A percentile compares a stretch with the other conserved stretches of the same genome.
phyloP scores from a whole-genome alignment of 495 filamentous ascomycete species.

The Talaromyces nanjingensis region DNA sequence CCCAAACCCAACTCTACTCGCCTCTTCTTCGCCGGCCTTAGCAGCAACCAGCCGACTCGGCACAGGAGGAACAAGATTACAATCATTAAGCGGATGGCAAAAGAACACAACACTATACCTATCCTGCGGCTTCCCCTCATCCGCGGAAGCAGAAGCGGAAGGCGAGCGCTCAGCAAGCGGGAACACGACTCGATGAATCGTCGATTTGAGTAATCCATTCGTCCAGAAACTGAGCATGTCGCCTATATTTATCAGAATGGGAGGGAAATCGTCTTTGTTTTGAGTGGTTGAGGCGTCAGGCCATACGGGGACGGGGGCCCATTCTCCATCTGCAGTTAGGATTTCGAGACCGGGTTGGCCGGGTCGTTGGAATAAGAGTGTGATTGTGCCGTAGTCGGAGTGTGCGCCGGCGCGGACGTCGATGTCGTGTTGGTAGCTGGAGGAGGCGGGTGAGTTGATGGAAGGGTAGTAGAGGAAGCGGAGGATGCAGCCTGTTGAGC shows the following conservation, averaged over 20 bases:
- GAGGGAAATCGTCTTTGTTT: conserved; percentile 38
- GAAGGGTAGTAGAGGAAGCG: conserved; percentile 78
- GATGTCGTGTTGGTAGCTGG: conserved; percentile 39
- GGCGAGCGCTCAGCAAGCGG: conserved; percentile 34
- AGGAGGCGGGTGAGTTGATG: conserved; percentile 32
- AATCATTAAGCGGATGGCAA: conserved; percentile 73
- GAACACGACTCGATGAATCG: conserved; percentile 85
- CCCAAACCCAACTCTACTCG: conserved; percentile 34
- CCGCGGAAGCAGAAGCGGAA: no score
- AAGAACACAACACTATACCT: conserved; percentile 89
- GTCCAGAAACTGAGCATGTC: conserved; percentile 93
- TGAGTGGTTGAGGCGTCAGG: conserved; percentile 14
- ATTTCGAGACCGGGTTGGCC: conserved; percentile 87
- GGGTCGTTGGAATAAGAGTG: conserved; percentile 69
- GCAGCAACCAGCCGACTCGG: conserved; percentile 56
- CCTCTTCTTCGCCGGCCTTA: conserved; percentile 18
- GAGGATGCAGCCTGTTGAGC: conserved; percentile 65
- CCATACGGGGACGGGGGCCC: conserved; percentile 41
- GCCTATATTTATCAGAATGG: conserved; percentile 88
- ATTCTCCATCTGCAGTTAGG: conserved; percentile 43
- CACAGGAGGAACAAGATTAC: conserved; percentile 58
- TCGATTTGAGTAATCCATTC: conserved; percentile 71
- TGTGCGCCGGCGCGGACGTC: conserved; percentile 63
- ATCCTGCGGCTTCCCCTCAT: no score
- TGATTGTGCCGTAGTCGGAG: conserved; percentile 61